Conservation (phyloP, 371 early-diverging fungal species). For the Lichtheimia ramosa region DNA sequence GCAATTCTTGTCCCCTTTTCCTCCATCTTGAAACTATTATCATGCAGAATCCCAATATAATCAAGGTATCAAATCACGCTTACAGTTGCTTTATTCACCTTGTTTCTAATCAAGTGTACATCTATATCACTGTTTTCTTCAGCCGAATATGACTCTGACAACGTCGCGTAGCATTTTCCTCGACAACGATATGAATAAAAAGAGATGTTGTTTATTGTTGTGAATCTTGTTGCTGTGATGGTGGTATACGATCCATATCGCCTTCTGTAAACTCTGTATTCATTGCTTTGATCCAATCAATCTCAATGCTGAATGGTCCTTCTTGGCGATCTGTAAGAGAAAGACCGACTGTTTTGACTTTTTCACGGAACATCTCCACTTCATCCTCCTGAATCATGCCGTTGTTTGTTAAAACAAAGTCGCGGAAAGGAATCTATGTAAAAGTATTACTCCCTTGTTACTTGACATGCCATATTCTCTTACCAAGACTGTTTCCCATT, state of each 20-base stretch:
- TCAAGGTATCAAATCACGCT: too few relatives aligned
- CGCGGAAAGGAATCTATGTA: slow-evolving; percentile 82
- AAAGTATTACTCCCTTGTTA: neutral
- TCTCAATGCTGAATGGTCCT: slow-evolving; percentile 86
- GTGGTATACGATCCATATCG: slow-evolving; percentile 50
- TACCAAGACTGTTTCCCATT: slow-evolving; percentile 91
- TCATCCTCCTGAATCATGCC: slow-evolving; percentile 86
- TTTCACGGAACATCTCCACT: slow-evolving; percentile 79
- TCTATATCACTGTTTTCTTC: too few relatives aligned
- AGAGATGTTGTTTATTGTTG: too few relatives aligned
- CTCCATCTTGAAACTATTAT: too few relatives aligned
- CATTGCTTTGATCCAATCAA: slow-evolving; percentile 87
- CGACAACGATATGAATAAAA: too few relatives aligned
- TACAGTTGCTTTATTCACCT: too few relatives aligned
- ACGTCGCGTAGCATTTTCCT: too few relatives aligned
- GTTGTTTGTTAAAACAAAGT: slow-evolving; percentile 89
- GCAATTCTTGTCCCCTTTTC: too few relatives aligned
- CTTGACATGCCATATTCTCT: neutral
- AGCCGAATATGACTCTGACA: too few relatives aligned
- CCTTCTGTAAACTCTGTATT: slow-evolving; percentile 76
- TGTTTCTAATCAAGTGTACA: too few relatives aligned
- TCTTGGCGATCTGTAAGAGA: slow-evolving; percentile 80
- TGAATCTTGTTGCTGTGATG: neutral
- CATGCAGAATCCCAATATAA: too few relatives aligned
- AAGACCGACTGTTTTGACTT: slow-evolving; percentile 87